These are phyloP conservation scores for Moringa oleifera DNA, from an alignment of 345 rosid species.

Conservation along the genomic window DNA sequence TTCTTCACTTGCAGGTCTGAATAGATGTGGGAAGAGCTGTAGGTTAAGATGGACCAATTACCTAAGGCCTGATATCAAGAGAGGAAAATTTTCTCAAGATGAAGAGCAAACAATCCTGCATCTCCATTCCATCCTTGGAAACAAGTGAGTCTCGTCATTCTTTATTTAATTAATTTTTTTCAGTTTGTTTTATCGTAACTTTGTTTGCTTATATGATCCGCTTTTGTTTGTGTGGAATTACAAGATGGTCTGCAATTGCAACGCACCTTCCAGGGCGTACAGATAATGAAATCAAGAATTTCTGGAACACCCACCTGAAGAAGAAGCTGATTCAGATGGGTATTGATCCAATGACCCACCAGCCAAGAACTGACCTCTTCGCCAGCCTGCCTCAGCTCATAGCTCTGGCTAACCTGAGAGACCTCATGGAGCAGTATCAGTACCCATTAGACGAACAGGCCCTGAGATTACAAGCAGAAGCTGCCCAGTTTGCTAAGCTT, in stretches of 20 bases:
- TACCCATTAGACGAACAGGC: conserved; percentile 32
- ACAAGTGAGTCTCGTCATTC: conserved; percentile 38
- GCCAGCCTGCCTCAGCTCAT: conserved; percentile 41
- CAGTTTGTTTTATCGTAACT: too few species aligned
- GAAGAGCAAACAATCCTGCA: conserved; percentile 75
- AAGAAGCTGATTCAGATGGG: conserved; percentile 81
- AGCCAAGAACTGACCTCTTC: conserved; percentile 51
- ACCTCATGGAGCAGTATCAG: conserved; percentile 27
- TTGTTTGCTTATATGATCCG: too few species aligned
- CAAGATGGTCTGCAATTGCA: conserved; percentile 72
- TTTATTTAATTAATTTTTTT: too few species aligned
- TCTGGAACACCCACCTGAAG: conserved; percentile 70
- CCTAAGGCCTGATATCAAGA: conserved; percentile 71
- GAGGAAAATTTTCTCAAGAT: conserved; percentile 72
- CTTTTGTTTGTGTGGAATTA: background rate
- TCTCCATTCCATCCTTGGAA: conserved; percentile 76
- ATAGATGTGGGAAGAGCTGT: conserved; percentile 84
- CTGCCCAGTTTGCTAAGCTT: conserved; percentile 35
- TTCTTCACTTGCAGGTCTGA: conserved; percentile 42
- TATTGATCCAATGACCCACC: conserved; percentile 77
- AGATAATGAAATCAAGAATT: conserved; percentile 64
- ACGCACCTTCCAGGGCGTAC: conserved; percentile 58
- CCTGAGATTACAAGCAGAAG: conserved; percentile 42
- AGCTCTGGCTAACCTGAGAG: conserved; percentile 40
- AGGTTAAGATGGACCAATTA: conserved; percentile 83